A percentile compares a stretch with the other conserved stretches of the same genome.
Evolutionary conservation across 306 rosid genomes (phyloP).

Genomic region (Herpetospermum pedunculosum): DNA sequence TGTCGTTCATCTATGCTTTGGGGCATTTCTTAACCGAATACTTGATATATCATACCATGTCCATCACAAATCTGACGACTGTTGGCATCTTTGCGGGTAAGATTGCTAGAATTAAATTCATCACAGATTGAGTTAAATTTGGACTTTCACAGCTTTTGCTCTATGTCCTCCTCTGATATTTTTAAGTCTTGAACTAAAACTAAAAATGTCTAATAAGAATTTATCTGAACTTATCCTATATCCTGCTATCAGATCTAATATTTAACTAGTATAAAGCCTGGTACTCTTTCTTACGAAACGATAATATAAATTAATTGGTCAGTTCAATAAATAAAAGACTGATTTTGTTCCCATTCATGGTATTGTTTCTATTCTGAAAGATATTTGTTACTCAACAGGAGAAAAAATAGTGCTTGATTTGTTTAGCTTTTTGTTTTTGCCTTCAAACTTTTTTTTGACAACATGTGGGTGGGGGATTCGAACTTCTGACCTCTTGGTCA

Average conservation of each 20-base stretch:
- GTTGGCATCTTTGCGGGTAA: slow-evolving; percentile 87
- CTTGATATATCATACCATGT: slow-evolving; percentile 71
- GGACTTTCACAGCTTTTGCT: background rate
- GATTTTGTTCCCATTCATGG: background rate
- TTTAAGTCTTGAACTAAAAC: background rate
- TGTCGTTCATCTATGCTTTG: slow-evolving; percentile 79
- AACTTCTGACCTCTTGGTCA: too few species aligned
- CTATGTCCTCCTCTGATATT: background rate
- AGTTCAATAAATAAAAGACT: background rate
- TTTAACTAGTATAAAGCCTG: background rate
- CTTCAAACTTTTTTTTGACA: background rate
- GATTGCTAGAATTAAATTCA: slow-evolving; percentile 7
- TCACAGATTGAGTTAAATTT: slow-evolving; percentile 7
- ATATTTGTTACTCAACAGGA: background rate
- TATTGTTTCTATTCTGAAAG: background rate
- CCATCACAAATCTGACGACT: slow-evolving; percentile 53
- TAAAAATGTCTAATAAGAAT: background rate
- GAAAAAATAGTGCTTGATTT: background rate
- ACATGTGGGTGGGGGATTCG: too few species aligned
- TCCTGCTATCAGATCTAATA: background rate
- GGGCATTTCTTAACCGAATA: slow-evolving; percentile 82
- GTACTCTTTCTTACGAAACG: background rate
- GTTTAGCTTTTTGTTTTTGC: background rate
- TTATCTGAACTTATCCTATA: background rate
- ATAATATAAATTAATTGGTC: background rate